Evolutionary conservation across 306 rosid species (phyloP).

Genomic region (Quercus dentata): DNA sequence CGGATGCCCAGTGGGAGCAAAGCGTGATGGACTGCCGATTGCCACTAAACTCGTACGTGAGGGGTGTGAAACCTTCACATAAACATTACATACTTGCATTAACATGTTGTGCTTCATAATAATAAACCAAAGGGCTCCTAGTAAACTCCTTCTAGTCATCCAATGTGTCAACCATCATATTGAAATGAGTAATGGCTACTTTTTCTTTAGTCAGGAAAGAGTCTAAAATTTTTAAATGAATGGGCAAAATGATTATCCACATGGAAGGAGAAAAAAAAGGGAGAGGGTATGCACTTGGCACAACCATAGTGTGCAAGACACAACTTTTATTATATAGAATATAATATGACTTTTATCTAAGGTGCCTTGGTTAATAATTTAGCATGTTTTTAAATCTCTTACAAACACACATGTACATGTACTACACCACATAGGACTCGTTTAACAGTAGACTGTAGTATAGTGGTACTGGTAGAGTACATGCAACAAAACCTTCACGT

Average conservation of each 20-base stretch:
- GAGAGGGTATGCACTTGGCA: no score
- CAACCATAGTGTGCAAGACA: no score
- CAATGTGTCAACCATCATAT: not conserved
- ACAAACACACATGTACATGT: not conserved
- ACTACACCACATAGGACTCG: not conserved
- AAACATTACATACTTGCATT: constrained; percentile 10
- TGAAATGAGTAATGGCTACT: no score
- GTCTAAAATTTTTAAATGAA: no score
- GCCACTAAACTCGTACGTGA: constrained; percentile 54
- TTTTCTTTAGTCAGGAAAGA: no score
- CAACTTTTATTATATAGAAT: no score
- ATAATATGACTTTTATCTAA: not conserved
- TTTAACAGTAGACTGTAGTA: not conserved
- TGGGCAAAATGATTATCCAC: no score
- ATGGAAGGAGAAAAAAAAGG: no score
- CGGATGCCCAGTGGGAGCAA: constrained; percentile 58
- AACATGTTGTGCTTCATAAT: not conserved
- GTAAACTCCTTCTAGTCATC: not conserved
- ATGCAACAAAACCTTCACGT: not conserved
- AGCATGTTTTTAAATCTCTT: not conserved
- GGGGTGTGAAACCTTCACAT: constrained; percentile 68
- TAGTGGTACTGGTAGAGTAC: no score
- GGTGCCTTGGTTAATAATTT: not conserved
- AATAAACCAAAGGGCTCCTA: not conserved
- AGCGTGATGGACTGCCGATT: constrained; percentile 72